Evolutionary conservation across 768 basidiomycete species (phyloP).

Genomic region (Termitomyces bulborhizus): DNA sequence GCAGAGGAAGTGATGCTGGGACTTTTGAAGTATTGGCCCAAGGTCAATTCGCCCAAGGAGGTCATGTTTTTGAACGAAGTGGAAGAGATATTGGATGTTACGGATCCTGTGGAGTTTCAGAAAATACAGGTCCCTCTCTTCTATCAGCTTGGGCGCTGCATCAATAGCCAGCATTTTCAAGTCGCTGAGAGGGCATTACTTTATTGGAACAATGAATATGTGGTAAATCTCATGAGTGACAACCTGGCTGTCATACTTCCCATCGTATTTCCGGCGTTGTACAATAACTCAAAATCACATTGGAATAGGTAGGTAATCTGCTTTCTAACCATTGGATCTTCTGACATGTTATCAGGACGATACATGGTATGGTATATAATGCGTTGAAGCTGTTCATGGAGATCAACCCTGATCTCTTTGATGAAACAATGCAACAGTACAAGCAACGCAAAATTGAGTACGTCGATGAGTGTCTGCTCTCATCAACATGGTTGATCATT

Average conservation of each 20-base stretch:
- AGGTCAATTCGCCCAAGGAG: constrained; percentile 98
- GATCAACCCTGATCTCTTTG: constrained; percentile 94
- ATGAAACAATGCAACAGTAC: constrained; percentile 89
- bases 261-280: constrained; percentile 94
- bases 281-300: constrained; percentile 93
- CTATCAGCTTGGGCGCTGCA: constrained; percentile 91
- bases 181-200: constrained; percentile 95
- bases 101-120: constrained; percentile 92
- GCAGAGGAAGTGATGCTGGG: constrained; percentile 97
- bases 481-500: neutral
- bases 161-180: constrained; percentile 99
- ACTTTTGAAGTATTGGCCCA: constrained; percentile 97
- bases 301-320: constrained; percentile 86
- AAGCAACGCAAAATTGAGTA: constrained; percentile 83
- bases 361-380: constrained; percentile 99
- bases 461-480: constrained; percentile 24
- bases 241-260: constrained; percentile 86
- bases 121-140: constrained; percentile 93
- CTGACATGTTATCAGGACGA: constrained; percentile 59
- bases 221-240: constrained; percentile 98
- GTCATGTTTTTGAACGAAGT: constrained; percentile 99
- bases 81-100: constrained; percentile 97
- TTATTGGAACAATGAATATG: constrained; percentile 99
- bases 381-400: constrained; percentile 99
- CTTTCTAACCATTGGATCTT: neutral